These are phyloP conservation scores for Phanerodontia chrysosporium DNA, from an alignment of 768 basidiomycete genomes.

Conservation along the genomic window DNA sequence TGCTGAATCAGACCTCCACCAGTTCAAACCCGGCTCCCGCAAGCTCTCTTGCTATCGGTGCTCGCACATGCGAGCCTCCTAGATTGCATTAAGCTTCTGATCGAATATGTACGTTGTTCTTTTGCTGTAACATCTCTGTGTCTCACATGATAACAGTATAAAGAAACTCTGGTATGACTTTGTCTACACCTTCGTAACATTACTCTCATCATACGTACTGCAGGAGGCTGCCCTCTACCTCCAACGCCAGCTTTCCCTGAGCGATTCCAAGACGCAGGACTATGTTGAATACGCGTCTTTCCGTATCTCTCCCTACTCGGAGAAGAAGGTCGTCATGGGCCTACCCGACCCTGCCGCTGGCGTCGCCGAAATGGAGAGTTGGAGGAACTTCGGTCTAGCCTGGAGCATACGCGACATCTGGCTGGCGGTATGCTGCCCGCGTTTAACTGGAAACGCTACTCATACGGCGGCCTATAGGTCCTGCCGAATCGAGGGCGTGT, in stretches of 20 bases:
- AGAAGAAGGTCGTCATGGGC: slow-evolving; percentile 39
- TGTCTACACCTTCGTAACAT: not conserved
- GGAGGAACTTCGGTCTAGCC: slow-evolving; percentile 40
- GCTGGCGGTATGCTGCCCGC: slow-evolving; percentile 28
- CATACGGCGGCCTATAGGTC: slow-evolving; percentile 31
- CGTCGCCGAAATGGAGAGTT: slow-evolving; percentile 32
- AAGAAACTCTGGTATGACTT: slow-evolving; percentile 33
- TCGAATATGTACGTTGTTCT: slow-evolving; percentile 27
- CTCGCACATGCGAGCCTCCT: slow-evolving; percentile 35
- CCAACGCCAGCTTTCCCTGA: slow-evolving; percentile 37
- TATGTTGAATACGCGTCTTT: slow-evolving; percentile 44
- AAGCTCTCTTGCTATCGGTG: slow-evolving; percentile 33
- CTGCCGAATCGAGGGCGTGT: slow-evolving; percentile 37
- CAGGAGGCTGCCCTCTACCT: slow-evolving; percentile 43
- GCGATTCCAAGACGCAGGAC: slow-evolving; percentile 39
- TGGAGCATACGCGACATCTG: slow-evolving; percentile 34
- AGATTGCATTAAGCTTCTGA: slow-evolving; percentile 30
- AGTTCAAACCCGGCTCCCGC: slow-evolving; percentile 42
- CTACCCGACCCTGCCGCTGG: slow-evolving; percentile 33
- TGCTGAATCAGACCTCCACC: not conserved
- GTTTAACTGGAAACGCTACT: not conserved
- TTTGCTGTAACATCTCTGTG: not conserved
- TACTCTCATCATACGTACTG: not conserved
- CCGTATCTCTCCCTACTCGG: slow-evolving; percentile 28
- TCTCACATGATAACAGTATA: slow-evolving; percentile 29